Evolutionary conservation across 192 early-diverging fungal genomes (phyloP), one percentile per base, ranked within the genome.

Genomic region (Fimicolochytrium jonesii): DNA sequence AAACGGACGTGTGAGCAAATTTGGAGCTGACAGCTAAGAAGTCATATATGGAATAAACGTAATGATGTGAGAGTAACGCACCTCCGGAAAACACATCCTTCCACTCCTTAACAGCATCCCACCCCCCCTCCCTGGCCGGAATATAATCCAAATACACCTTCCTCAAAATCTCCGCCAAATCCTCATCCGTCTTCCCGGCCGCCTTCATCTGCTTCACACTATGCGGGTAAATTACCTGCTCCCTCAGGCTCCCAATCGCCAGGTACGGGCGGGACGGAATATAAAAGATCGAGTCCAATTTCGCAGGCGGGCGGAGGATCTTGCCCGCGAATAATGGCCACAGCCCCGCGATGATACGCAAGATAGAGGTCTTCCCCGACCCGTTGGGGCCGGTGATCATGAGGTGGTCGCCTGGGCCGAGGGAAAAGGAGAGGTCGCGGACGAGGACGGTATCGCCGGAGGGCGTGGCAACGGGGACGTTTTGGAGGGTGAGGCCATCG

Each of bases 221-320:
- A 67, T 95, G 87, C 15, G 97, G 95, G 73, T 99, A 97, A 50
- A 99, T 95, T 56, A 97, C 87, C 61, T 95, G 94, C 66, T 97
- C 94, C 26, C 95, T 84, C 34, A 99, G 76, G 0, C 90, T 90
- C 43, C 97, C 97, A 29, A 95, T 81, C 44, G 92, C 87, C 34
- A 99, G 79, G 64, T 99, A 99, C 18, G 97, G 97, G 36, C 94
- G 85, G 72, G 98, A 95, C 29, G 97, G 95, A 59, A 99, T 93
- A 75, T 99, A 99, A 48, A 99, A 92, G 56, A 97, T 93, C 70
- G 90, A 85, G 62, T 84, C 82, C 67, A 61, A 48, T n/a, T 53
- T 37, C 17, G 34, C 18, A 1, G 33, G 9, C 33, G 79, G 76
- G 42, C 77, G 77, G 39, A 49, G 53, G 23, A 84, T 71, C 31